Conservation (phyloP, 257 asterid species). For the Solanum clarkiae region DNA sequence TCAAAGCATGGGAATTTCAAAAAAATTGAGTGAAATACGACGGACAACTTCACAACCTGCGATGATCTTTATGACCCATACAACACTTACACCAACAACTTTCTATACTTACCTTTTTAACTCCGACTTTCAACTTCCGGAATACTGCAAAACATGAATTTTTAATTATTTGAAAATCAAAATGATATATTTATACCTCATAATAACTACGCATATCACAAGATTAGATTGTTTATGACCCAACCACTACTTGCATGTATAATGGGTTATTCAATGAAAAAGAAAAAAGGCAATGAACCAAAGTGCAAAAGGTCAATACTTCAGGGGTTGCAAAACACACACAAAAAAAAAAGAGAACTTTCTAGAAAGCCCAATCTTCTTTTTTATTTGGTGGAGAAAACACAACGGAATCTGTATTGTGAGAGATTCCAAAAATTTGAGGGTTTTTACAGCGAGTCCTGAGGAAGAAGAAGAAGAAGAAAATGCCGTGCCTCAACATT, state of each 20-base stretch:
- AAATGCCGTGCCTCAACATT: constrained; percentile 92
- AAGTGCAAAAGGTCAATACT: neutral
- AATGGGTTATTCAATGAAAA: neutral
- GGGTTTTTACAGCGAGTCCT: neutral
- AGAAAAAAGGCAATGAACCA: neutral
- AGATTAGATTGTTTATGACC: no score
- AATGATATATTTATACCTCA: no score
- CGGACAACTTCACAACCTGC: no score
- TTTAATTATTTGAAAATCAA: no score
- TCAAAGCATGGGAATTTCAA: no score
- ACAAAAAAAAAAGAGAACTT: neutral
- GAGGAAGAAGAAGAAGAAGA: neutral
- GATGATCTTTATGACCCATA: no score
- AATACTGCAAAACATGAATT: no score
- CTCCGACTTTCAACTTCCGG: no score
- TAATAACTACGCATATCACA: no score
- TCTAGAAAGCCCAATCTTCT: neutral
- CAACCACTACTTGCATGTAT: neutral
- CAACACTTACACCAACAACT: no score
- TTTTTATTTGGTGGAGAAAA: neutral
- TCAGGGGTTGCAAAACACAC: neutral
- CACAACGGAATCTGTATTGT: neutral
- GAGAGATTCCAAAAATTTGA: neutral
- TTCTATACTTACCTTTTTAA: no score
- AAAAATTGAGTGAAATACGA: no score